Conservation (phyloP, 2,329 filamentous ascomycete genomes). For the Huntiella savannae region DNA sequence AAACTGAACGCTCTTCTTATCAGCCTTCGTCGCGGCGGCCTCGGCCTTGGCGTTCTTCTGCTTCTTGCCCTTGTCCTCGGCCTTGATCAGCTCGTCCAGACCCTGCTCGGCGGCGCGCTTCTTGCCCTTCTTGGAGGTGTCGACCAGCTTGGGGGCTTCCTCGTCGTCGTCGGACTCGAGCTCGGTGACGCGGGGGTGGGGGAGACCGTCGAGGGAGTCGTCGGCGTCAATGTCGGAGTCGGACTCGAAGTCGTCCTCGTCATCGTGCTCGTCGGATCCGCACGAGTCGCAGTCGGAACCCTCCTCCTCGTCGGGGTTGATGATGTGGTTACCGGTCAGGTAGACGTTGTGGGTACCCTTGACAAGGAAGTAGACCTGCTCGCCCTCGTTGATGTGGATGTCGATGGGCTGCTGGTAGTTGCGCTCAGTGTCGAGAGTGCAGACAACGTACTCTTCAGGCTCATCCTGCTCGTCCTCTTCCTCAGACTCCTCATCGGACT, state of each 20-base stretch:
- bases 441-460: slow-evolving; percentile 84
- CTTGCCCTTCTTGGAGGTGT: slow-evolving; percentile 49
- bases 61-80: slow-evolving; percentile 76
- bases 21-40: slow-evolving; percentile 39
- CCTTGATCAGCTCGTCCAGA: slow-evolving; percentile 68
- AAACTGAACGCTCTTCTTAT: slow-evolving; percentile 94
- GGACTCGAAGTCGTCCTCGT: slow-evolving; percentile 58
- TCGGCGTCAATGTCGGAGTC: slow-evolving; percentile 38
- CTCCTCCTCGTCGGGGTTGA: slow-evolving; percentile 45
- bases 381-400: slow-evolving; percentile 73
- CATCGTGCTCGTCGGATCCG: slow-evolving; percentile 31
- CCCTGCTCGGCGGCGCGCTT: slow-evolving; percentile 73
- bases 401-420: slow-evolving; percentile 90
- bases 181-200: slow-evolving; percentile 68
- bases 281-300: slow-evolving; percentile 27
- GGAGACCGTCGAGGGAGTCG: slow-evolving; percentile 60
- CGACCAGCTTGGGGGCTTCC: slow-evolving; percentile 43
- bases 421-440: slow-evolving; percentile 83
- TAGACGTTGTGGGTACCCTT: slow-evolving; percentile 77
- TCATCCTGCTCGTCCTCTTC: slow-evolving; percentile 37
- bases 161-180: slow-evolving; percentile 61
- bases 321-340: slow-evolving; percentile 90
- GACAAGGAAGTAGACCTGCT: slow-evolving; percentile 83
- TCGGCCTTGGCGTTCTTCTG: slow-evolving; percentile 92
- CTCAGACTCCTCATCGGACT: slow-evolving; percentile 38